Evolutionary conservation across 2,329 filamentous ascomycete species (phyloP), one percentile per base, ranked within the genome.

Genomic region (Aureobasidium sp.): DNA sequence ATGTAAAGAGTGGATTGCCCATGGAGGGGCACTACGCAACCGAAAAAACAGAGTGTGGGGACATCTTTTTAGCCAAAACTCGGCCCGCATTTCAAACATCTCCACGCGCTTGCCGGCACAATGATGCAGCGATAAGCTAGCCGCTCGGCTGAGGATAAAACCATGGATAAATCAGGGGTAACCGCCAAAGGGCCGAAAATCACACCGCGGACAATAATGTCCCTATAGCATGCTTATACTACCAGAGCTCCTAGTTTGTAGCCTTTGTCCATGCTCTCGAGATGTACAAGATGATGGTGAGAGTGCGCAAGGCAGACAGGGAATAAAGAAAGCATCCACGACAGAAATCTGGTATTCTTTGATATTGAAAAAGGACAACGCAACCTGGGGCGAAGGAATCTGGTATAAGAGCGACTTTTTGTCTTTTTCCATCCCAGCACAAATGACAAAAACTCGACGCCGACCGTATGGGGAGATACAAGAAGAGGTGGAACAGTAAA

Each of bases 381-480:
- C 41, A 58, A 42, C 42, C 42, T 48, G 42, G 31, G 42, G 42
- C 42, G 34, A 58, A 47, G 44, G 29, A 59, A 39, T 44, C 56
- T 59, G 57, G 51, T 45, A 31, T 57, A 25, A 51, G 42, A 34
- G 48, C 39, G 44, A 60, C 57, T 60, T 60, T 57, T 60, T 22
- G 48, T 59, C 37, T 59, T 48, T 45, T 27, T 59, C 25, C 56
- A 27, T 49, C 45, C 57, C 44, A 49, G 45, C 31, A 36, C 41
- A 47, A 60, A 60, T 11, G 34, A 41, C 9, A 51, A 51, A 51
- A 58, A 60, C 45, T 60, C 36, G 57, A 60, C 57, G 57, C 44
- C 57, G 57, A 49, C 57, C 44, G n/a, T 60, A 42, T 49, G 47
- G 34, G 34, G 12, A 42, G 36, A 51, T 49, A 49, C 44, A 60